A percentile compares a stretch with the other conserved stretches of the same genome.
Conservation (phyloP, 306 rosid genomes). For the Vigna nakashimae region DNA sequence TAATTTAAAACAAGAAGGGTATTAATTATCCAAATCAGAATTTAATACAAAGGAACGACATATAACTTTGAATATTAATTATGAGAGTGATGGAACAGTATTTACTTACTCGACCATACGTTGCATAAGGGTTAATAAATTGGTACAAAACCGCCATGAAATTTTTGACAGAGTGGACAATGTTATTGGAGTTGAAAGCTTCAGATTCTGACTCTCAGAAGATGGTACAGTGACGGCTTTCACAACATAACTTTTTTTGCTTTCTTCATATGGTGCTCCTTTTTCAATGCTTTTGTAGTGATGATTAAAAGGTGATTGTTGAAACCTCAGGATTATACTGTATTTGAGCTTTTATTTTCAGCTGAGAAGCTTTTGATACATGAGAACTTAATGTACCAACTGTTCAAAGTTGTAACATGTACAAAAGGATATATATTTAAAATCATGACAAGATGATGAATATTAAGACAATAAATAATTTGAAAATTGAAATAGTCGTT, state of each 20-base stretch:
- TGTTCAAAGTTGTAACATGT: too few relatives aligned
- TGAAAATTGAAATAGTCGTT: background rate
- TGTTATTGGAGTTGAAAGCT: conserved; percentile 44
- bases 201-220: conserved; percentile 60
- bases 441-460: background rate
- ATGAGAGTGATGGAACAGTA: background rate
- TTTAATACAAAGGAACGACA: background rate
- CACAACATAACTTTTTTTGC: background rate
- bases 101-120: conserved; percentile 64
- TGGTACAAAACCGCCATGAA: conserved; percentile 25
- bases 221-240: conserved; percentile 57
- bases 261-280: background rate
- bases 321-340: background rate
- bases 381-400: too few relatives aligned
- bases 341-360: conserved; percentile 42
- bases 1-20: too few relatives aligned
- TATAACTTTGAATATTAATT: background rate
- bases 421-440: background rate
- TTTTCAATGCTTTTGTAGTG: background rate
- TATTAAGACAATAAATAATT: background rate
- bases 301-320: background rate
- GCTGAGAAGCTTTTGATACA: conserved; percentile 46
- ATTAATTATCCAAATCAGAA: background rate
- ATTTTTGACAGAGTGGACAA: conserved; percentile 32
- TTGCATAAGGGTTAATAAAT: conserved; percentile 79